phyloP scores from a whole-genome alignment of 768 basidiomycete genomes.

The Podaxis rugospora region DNA sequence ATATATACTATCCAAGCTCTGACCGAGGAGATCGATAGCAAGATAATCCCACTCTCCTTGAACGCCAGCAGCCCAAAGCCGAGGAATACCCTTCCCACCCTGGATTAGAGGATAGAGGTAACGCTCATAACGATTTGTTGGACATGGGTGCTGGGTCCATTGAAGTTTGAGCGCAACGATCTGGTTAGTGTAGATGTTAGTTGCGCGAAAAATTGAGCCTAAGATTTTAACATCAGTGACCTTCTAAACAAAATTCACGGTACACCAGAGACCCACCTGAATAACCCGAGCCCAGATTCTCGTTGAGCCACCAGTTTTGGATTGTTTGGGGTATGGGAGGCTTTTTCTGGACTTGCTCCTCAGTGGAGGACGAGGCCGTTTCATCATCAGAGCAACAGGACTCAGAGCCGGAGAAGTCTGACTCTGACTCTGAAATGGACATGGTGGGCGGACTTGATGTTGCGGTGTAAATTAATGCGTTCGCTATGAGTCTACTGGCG shows the following conservation, averaged over 20 bases:
- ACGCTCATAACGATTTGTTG: conserved; percentile 71
- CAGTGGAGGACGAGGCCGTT: conserved; percentile 1
- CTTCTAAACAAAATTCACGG: background rate
- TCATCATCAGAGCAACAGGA: conserved; percentile 14
- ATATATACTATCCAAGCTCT: conserved; percentile 62
- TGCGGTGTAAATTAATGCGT: background rate
- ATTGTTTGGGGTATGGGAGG: conserved; percentile 34
- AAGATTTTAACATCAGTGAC: background rate
- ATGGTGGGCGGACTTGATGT: conserved; percentile 1
- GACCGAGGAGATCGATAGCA: conserved; percentile 72
- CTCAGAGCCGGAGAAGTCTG: conserved; percentile 1
- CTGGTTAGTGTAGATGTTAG: conserved; percentile 49
- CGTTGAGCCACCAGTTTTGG: conserved; percentile 58
- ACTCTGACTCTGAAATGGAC: conserved; percentile 13
- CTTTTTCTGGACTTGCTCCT: conserved; percentile 1
- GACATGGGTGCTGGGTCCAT: conserved; percentile 64
- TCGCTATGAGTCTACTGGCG: background rate
- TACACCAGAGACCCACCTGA: conserved; percentile 45
- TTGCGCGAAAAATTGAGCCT: conserved; percentile 72
- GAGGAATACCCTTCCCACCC: conserved; percentile 72
- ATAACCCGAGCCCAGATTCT: conserved; percentile 66
- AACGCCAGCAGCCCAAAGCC: conserved; percentile 58
- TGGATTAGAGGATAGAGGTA: conserved; percentile 64
- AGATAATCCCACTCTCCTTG: conserved; percentile 64
- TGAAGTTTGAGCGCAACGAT: conserved; percentile 76